phyloP scores from a whole-genome alignment of 495 filamentous ascomycete genomes.

The Tuber umbilicatum region DNA sequence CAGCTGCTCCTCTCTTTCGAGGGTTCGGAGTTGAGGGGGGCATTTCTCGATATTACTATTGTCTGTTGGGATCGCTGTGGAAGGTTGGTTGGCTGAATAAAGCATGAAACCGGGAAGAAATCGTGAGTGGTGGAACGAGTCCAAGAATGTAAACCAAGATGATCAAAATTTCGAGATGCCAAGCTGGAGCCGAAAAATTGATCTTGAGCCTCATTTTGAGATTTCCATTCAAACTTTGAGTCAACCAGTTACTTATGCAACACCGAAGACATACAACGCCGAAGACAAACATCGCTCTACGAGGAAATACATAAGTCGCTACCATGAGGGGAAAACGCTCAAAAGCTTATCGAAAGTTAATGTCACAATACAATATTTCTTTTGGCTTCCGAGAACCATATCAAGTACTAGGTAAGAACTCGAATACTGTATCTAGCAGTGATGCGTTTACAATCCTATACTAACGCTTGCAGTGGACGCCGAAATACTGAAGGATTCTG shows the following conservation, averaged over 20 bases:
- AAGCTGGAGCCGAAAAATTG: background rate
- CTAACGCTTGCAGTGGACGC: constrained; percentile 56
- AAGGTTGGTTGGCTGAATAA: background rate
- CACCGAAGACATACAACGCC: background rate
- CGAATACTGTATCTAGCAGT: constrained; percentile 14
- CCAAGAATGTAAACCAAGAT: background rate
- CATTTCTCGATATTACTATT: background rate
- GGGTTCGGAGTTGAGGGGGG: constrained; percentile 10
- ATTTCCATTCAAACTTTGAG: background rate
- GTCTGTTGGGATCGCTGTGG: background rate
- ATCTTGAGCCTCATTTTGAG: background rate
- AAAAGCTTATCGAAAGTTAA: constrained; percentile 94
- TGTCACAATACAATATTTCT: constrained; percentile 77
- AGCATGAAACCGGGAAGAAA: background rate
- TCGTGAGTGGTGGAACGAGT: background rate
- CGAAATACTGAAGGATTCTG: constrained; percentile 66
- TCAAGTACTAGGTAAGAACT: constrained; percentile 66
- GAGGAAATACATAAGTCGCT: constrained; percentile 7
- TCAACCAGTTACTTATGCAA: background rate
- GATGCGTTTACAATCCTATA: constrained; percentile 8
- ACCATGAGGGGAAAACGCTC: constrained; percentile 81
- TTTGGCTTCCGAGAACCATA: constrained; percentile 90
- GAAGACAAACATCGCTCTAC: background rate
- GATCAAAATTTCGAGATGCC: background rate
- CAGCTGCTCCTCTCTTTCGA: constrained; percentile 20